phyloP scores from a whole-genome alignment of 192 early-diverging fungal genomes.

The Entomortierella beljakovae region DNA sequence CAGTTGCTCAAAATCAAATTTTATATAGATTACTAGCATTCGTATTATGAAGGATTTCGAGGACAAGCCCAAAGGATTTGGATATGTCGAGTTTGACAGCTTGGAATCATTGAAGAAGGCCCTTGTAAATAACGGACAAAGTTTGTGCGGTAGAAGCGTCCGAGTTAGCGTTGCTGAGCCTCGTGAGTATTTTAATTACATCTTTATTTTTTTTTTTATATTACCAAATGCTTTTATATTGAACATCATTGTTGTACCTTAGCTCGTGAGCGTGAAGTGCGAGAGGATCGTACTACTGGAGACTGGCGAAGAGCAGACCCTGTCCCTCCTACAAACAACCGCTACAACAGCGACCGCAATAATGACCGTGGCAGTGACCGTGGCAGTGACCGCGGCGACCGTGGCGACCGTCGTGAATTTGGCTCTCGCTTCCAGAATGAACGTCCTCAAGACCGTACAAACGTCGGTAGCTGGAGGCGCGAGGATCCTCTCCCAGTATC shows the following conservation, averaged over 20 bases:
- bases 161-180: conserved; percentile 91
- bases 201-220: background rate
- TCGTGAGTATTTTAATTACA: conserved; percentile 64
- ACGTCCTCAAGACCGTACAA: conserved; percentile 51
- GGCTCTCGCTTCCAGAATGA: conserved; percentile 46
- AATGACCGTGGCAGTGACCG: conserved; percentile 55
- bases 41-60: conserved; percentile 87
- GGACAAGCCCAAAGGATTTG: conserved; percentile 91
- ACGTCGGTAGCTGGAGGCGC: conserved; percentile 51
- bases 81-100: conserved; percentile 95
- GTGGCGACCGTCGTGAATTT: conserved; percentile 40
- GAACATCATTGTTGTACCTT: too few relatives aligned
- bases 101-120: conserved; percentile 86
- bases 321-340: conserved; percentile 46
- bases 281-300: conserved; percentile 69
- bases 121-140: conserved; percentile 73
- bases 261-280: conserved; percentile 64
- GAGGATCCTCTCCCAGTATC: conserved; percentile 36
- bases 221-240: too few relatives aligned
- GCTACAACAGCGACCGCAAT: conserved; percentile 57
- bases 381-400: conserved; percentile 46
- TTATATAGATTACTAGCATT: conserved; percentile 75
- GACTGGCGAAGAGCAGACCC: conserved; percentile 68
- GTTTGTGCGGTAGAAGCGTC: conserved; percentile 75
- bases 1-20: background rate